Conservation (phyloP, 768 basidiomycete species). For the Dentipellis sp. region DNA sequence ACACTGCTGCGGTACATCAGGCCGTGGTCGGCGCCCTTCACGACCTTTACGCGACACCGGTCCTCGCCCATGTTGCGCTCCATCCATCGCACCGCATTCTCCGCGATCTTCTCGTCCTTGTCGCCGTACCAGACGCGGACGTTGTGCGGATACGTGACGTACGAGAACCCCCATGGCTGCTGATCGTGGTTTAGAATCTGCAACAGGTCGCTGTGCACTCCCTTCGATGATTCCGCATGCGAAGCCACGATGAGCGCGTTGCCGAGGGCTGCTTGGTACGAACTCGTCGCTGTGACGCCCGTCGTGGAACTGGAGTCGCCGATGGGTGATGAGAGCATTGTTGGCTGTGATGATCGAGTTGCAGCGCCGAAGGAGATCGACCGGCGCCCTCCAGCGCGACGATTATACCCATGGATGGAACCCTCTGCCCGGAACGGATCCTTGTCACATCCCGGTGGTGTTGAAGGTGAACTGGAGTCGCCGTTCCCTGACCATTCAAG, state of each 20-base stretch:
- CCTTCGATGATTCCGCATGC: slow-evolving; percentile 88
- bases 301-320: slow-evolving; percentile 22
- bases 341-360: slow-evolving; percentile 26
- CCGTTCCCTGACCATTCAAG: slow-evolving; percentile 29
- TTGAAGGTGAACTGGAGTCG: slow-evolving; percentile 16
- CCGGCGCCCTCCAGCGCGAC: slow-evolving; percentile 49
- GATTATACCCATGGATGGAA: slow-evolving; percentile 4
- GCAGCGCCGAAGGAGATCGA: slow-evolving; percentile 55
- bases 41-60: slow-evolving; percentile 69
- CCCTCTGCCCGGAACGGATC: slow-evolving; percentile 24
- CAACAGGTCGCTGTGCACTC: slow-evolving; percentile 84
- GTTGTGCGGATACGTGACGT: slow-evolving; percentile 63
- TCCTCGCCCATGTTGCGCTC: slow-evolving; percentile 73
- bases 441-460: slow-evolving; percentile 10
- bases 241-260: slow-evolving; percentile 90
- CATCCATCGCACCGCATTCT: slow-evolving; percentile 90
- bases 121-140: slow-evolving; percentile 92
- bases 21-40: slow-evolving; percentile 84
- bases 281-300: slow-evolving; percentile 23
- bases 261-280: slow-evolving; percentile 67
- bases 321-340: slow-evolving; percentile 45
- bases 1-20: slow-evolving; percentile 89
- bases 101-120: slow-evolving; percentile 87
- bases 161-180: slow-evolving; percentile 86
- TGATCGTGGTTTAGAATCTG: slow-evolving; percentile 89